Conservation (phyloP, 495 filamentous ascomycete species). For the Penicillium argentinense region DNA sequence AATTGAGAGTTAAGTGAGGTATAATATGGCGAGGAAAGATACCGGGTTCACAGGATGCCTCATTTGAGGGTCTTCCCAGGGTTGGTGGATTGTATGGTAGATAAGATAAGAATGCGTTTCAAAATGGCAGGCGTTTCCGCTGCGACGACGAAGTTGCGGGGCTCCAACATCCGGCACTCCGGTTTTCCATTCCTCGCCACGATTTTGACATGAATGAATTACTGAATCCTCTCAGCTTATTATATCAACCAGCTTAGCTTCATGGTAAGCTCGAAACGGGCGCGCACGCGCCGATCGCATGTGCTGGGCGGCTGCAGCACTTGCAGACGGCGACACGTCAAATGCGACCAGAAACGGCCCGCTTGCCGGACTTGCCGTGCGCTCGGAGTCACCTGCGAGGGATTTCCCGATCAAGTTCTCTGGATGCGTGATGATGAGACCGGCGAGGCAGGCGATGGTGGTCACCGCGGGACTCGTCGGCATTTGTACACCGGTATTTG, state of each 20-base stretch:
- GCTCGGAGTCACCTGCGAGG: conserved; percentile 31
- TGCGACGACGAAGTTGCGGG: conserved; percentile 1
- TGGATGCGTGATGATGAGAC: conserved; percentile 26
- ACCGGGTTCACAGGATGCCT: no score
- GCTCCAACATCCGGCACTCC: background rate
- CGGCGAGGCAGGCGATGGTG: conserved; percentile 7
- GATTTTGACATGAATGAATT: background rate
- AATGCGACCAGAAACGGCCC: conserved; percentile 41
- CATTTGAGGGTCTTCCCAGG: no score
- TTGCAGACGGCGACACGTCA: conserved; percentile 38
- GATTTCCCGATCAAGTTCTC: conserved; percentile 30
- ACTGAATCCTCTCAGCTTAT: background rate
- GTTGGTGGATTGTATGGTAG: conserved; percentile 3
- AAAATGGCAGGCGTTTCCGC: conserved; percentile 8
- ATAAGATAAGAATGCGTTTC: conserved; percentile 1
- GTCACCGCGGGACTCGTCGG: conserved; percentile 25
- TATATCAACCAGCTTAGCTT: background rate
- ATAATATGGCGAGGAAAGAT: no score
- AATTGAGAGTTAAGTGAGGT: no score
- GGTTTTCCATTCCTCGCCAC: conserved; percentile 4
- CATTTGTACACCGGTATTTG: conserved; percentile 34
- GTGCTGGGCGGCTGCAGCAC: conserved; percentile 37
- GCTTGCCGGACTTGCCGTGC: conserved; percentile 31
- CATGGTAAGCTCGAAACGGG: conserved; percentile 21
- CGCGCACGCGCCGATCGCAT: conserved; percentile 32